Base-by-base conservation (phyloP, 768 basidiomycete genomes). In the Mycena epipterygia region DNA sequence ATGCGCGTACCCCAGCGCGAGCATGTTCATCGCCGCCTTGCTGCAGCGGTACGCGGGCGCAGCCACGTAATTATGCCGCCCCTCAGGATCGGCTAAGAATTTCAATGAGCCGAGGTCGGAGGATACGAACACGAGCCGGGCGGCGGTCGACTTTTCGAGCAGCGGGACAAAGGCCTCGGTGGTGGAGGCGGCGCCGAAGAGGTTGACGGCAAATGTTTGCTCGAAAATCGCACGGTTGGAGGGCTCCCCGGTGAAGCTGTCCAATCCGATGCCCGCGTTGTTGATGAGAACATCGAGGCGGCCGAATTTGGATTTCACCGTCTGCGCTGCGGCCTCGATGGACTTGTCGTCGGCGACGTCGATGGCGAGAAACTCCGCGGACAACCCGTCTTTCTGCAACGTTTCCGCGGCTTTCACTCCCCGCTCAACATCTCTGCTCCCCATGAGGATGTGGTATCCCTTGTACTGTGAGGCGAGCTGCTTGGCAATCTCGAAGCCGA, bases 311-410 rank as follows among this genome's bases (percentile, higher is more conserved):
- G 55, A 42, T 42, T 61, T 42, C 13, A 70, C 55, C 7, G 42
- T 52, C 55, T 70, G 17, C 42, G 55, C 67, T n/a, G 60, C 68
- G 32, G 68, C 61, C 0, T 42, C 63, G 44, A 70, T 70, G 42
- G 55, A 58, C 30, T 29, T 32, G 27, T 70, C 67, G 46, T 46
- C 29, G 21, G n/a, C 17, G 27, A 68, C 52, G 60, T 68, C 61
- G 21, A 70, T 61, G 9, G 9, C 37, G 16, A 39, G 8, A 39
- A 39, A 39, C 23, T 64, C 57, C 1, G 55, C 64, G 27, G 51
- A 37, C 17, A 56, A 37, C 3, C 57, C 64, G 5, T n/a, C 67
- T 12, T 52, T 42, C 42, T 60, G 53, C 30, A 70, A 44, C 14
- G 35, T 65, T 37, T 57, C 56, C 19, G 49, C 63, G 12, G 69